phyloP scores from a whole-genome alignment of 768 basidiomycete genomes.

The Leccinum incarnatum region DNA sequence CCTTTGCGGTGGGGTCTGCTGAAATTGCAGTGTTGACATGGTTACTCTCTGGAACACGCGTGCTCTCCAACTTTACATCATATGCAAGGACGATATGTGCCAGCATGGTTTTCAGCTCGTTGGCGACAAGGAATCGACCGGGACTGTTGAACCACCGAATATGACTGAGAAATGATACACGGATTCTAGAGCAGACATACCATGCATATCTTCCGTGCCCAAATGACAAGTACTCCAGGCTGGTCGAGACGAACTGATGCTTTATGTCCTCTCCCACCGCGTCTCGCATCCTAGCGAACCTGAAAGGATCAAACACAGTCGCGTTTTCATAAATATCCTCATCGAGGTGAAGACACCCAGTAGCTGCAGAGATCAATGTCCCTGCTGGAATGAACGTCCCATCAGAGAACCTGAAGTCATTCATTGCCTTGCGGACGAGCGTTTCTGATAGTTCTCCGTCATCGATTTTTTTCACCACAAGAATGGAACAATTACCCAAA shows the following conservation, averaged over 20 bases:
- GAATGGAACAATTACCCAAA: neutral
- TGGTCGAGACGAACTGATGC: neutral
- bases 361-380: conserved; percentile 26
- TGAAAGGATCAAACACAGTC: conserved; percentile 43
- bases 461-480: neutral
- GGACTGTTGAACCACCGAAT: neutral
- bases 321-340: conserved; percentile 31
- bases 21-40: neutral
- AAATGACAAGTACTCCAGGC: neutral
- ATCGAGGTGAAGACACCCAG: conserved; percentile 24
- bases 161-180: neutral
- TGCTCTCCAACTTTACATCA: neutral
- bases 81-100: neutral
- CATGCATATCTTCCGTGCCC: conserved; percentile 1
- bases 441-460: conserved; percentile 15
- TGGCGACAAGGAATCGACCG: conserved; percentile 12
- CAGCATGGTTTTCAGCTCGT: neutral
- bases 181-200: conserved; percentile 2
- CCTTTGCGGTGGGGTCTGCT: neutral
- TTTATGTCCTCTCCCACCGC: conserved; percentile 25
- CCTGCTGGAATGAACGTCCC: conserved; percentile 23
- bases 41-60: neutral
- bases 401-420: conserved; percentile 36
- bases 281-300: conserved; percentile 42
- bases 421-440: conserved; percentile 32